Evolutionary conservation across 2,329 filamentous ascomycete species (phyloP).

Genomic region (Fusarium gaditjirri): DNA sequence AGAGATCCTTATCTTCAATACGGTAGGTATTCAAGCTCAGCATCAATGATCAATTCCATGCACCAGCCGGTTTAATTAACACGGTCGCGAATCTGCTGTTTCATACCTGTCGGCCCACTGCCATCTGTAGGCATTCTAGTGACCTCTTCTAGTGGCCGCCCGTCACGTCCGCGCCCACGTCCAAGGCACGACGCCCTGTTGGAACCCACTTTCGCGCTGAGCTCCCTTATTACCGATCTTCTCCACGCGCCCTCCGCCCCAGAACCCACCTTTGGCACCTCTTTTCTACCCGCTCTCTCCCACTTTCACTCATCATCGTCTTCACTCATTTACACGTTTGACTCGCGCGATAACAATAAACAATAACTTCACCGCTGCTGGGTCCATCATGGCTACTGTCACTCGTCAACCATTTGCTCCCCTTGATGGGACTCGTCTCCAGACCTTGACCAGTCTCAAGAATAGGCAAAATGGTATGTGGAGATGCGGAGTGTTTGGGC

Average conservation of each 20-base stretch:
- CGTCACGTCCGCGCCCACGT: conserved; percentile 24
- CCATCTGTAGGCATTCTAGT: not conserved
- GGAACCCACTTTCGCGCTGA: conserved; percentile 24
- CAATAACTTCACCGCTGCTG: conserved; percentile 5
- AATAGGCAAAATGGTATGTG: conserved; percentile 79
- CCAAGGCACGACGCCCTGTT: conserved; percentile 24
- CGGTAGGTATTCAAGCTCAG: not conserved
- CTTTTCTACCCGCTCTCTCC: conserved; percentile 37
- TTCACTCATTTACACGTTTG: conserved; percentile 22
- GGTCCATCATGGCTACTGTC: conserved; percentile 62
- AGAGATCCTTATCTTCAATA: conserved; percentile 2
- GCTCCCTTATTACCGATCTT: conserved; percentile 38
- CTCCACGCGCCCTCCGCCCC: conserved; percentile 35
- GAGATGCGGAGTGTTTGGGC: conserved; percentile 10
- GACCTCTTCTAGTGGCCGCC: conserved; percentile 1
- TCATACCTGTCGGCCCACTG: not conserved
- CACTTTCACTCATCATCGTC: conserved; percentile 17
- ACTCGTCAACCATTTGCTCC: conserved; percentile 80
- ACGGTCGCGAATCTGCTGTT: conserved; percentile 17
- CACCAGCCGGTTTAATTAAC: not conserved
- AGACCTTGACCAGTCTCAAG: conserved; percentile 78
- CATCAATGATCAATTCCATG: not conserved
- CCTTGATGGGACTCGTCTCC: conserved; percentile 74
- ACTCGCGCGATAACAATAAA: conserved; percentile 32
- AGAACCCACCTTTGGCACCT: conserved; percentile 35